phyloP scores from a whole-genome alignment of 2,329 filamentous ascomycete species.

The Colletotrichum viniferum region DNA sequence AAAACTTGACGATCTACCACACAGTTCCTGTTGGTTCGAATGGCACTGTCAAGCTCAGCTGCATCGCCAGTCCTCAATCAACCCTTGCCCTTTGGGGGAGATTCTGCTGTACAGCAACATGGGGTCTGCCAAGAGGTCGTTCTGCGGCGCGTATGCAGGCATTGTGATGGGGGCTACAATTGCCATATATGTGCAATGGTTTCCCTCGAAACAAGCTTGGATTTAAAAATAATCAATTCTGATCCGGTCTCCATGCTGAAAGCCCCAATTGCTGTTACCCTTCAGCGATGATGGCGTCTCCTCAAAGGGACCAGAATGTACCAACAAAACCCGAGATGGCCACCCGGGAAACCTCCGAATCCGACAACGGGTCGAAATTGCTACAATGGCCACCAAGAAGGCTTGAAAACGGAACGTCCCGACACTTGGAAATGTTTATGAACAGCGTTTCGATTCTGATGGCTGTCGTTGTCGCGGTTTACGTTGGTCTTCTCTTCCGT shows the following conservation, averaged over 20 bases:
- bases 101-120: neutral
- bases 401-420: neutral
- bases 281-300: neutral
- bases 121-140: neutral
- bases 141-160: neutral
- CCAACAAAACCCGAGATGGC: neutral
- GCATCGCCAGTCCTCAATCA: neutral
- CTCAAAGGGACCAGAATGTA: neutral
- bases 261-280: neutral
- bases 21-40: neutral
- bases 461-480: neutral
- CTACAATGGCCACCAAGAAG: neutral
- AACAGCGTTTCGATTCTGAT: neutral
- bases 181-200: neutral
- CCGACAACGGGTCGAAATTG: neutral
- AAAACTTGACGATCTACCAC: neutral
- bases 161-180: neutral
- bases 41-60: neutral
- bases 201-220: neutral
- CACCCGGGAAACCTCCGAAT: neutral
- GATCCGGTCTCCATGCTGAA: neutral
- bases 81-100: neutral
- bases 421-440: neutral
- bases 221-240: neutral
- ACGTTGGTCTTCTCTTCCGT: neutral